Conservation (phyloP, 495 filamentous ascomycete genomes). For the Podospora bellae-mahoneyi region DNA sequence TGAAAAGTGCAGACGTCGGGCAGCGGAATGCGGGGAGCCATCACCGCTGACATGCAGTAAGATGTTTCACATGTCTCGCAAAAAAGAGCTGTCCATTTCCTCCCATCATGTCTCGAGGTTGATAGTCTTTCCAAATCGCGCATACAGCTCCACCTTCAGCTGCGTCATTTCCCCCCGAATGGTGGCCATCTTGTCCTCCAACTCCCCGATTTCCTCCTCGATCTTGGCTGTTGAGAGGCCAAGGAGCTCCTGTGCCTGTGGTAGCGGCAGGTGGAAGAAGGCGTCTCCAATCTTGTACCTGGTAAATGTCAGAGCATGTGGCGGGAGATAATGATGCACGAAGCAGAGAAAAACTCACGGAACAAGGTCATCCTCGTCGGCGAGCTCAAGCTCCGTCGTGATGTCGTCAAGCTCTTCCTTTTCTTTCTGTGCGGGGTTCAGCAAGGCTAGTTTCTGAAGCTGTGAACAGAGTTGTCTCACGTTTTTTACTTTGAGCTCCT, state of each 20-base stretch:
- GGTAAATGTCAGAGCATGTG: constrained; percentile 5
- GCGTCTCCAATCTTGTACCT: constrained; percentile 97
- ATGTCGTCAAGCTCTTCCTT: constrained; percentile 97
- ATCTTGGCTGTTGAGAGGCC: constrained; percentile 64
- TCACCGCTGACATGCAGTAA: constrained; percentile 6
- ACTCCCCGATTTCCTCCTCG: constrained; percentile 66
- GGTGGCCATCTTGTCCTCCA: constrained; percentile 71
- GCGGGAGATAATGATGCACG: neutral
- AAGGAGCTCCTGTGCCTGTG: constrained; percentile 82
- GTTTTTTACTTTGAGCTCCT: constrained; percentile 76
- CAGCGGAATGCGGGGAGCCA: neutral
- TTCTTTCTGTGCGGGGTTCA: constrained; percentile 67
- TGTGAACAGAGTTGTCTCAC: constrained; percentile 46
- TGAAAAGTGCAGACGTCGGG: constrained; percentile 2
- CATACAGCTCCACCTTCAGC: constrained; percentile 88
- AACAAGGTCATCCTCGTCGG: constrained; percentile 89
- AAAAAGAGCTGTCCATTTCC: constrained; percentile 1
- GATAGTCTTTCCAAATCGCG: constrained; percentile 89
- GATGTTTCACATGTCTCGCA: constrained; percentile 3
- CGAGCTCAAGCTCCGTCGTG: constrained; percentile 84
- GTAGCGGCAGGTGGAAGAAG: constrained; percentile 80
- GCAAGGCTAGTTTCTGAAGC: constrained; percentile 18
- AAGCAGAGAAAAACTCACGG: constrained; percentile 55
- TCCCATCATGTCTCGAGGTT: constrained; percentile 78
- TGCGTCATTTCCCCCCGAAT: constrained; percentile 81